Evolutionary conservation across 768 basidiomycete genomes (phyloP).

Genomic region (Agrocybe chaxingu): DNA sequence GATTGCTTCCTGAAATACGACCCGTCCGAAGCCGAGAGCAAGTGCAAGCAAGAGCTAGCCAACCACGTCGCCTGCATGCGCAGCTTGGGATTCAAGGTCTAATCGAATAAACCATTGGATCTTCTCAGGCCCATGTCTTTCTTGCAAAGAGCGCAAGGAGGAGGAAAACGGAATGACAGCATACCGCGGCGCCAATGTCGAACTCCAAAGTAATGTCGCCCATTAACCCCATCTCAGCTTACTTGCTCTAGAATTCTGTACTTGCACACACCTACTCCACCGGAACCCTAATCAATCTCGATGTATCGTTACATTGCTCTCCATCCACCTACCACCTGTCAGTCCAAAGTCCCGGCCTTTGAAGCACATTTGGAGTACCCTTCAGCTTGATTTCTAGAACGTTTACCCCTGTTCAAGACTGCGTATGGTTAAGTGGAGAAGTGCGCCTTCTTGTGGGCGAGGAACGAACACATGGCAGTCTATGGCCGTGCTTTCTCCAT

Average conservation of each 20-base stretch:
- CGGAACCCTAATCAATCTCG: too few relatives aligned
- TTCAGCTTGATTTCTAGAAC: too few relatives aligned
- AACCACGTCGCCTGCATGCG: conserved; percentile 91
- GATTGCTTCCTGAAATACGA: conserved; percentile 87
- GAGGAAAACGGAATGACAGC: conserved; percentile 1
- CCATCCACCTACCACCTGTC: too few relatives aligned
- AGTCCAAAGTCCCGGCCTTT: too few relatives aligned
- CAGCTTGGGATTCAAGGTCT: conserved; percentile 83
- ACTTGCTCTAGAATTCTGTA: background rate
- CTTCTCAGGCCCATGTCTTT: background rate
- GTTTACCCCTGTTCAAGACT: too few relatives aligned
- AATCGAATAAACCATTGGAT: conserved; percentile 10
- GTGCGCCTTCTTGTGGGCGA: too few relatives aligned
- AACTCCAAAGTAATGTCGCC: conserved; percentile 6
- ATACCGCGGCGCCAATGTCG: background rate
- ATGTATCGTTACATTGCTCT: too few relatives aligned
- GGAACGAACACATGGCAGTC: too few relatives aligned
- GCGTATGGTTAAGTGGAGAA: too few relatives aligned
- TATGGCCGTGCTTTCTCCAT: too few relatives aligned
- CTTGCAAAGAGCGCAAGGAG: background rate
- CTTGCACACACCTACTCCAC: background rate
- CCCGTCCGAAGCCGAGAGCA: conserved; percentile 60
- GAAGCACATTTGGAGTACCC: too few relatives aligned
- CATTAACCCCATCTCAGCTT: conserved; percentile 7
- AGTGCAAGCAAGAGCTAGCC: conserved; percentile 78